Conservation (phyloP, 2,329 filamentous ascomycete species). For the Ilyonectria robusta region DNA sequence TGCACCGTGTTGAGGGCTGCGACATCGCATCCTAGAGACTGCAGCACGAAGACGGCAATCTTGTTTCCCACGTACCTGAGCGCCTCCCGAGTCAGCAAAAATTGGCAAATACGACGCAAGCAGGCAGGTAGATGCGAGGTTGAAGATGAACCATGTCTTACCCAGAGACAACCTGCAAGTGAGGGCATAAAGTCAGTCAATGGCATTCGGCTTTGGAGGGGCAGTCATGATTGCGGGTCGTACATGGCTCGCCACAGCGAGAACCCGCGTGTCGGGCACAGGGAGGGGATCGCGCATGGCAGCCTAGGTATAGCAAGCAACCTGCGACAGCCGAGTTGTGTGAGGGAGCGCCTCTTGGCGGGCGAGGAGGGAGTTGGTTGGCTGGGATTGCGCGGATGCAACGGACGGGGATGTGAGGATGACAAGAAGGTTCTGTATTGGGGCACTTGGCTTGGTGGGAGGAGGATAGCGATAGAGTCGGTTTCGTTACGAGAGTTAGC, state of each 20-base stretch:
- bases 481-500: not conserved
- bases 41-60: constrained; percentile 95
- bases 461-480: not conserved
- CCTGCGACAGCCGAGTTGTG: not conserved
- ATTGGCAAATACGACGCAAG: constrained; percentile 19
- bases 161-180: constrained; percentile 48
- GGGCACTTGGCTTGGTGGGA: not conserved
- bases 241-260: constrained; percentile 97
- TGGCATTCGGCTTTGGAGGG: not conserved
- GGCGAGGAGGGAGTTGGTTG: not conserved
- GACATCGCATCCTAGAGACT: constrained; percentile 93
- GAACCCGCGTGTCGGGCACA: constrained; percentile 75
- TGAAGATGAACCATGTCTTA: constrained; percentile 25
- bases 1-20: constrained; percentile 96
- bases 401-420: constrained; percentile 2
- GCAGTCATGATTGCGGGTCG: constrained; percentile 50
- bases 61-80: constrained; percentile 96
- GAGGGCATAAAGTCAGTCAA: constrained; percentile 29
- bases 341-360: constrained; percentile 1
- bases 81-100: not conserved
- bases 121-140: not conserved
- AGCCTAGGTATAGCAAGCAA: not conserved
- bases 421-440: not conserved
- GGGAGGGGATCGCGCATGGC: constrained; percentile 44
- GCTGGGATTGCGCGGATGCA: not conserved